Evolutionary conservation across 805 yeast species (phyloP).

Genomic region (Maudiozyma bulderi): DNA sequence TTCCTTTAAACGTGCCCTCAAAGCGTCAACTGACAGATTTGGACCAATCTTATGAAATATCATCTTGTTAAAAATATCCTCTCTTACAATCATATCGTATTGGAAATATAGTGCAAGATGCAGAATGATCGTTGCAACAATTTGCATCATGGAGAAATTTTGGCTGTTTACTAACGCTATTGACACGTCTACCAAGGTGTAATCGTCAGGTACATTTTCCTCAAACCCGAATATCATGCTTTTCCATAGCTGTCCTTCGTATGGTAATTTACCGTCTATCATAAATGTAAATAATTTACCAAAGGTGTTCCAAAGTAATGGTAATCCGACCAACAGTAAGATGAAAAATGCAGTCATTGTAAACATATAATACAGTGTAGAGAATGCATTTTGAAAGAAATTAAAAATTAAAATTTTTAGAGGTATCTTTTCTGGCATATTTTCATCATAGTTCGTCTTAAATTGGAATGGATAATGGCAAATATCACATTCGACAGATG

Average conservation of each 20-base stretch:
- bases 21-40: conserved; percentile 21
- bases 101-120: conserved; percentile 43
- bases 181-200: conserved; percentile 4
- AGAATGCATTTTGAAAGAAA: conserved; percentile 18
- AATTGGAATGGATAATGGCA: conserved; percentile 71
- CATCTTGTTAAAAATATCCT: conserved; percentile 56
- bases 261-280: conserved; percentile 45
- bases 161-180: conserved; percentile 15
- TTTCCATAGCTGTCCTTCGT: conserved; percentile 19
- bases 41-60: conserved; percentile 51
- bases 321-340: conserved; percentile 37
- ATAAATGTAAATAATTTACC: conserved; percentile 48
- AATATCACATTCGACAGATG: conserved; percentile 70
- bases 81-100: conserved; percentile 64
- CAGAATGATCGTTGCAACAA: conserved; percentile 33
- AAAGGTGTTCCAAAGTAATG: conserved; percentile 46
- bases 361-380: conserved; percentile 10
- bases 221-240: conserved; percentile 23
- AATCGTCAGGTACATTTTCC: conserved; percentile 2
- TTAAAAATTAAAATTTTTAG: conserved; percentile 37
- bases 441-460: conserved; percentile 51
- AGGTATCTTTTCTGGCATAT: conserved; percentile 62
- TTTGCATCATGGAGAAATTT: conserved; percentile 26
- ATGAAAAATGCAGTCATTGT: conserved; percentile 29
- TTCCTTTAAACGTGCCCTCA: conserved; percentile 22